Base-by-base conservation (phyloP, 345 rosid genomes). In the Eucalyptus melliodora region DNA sequence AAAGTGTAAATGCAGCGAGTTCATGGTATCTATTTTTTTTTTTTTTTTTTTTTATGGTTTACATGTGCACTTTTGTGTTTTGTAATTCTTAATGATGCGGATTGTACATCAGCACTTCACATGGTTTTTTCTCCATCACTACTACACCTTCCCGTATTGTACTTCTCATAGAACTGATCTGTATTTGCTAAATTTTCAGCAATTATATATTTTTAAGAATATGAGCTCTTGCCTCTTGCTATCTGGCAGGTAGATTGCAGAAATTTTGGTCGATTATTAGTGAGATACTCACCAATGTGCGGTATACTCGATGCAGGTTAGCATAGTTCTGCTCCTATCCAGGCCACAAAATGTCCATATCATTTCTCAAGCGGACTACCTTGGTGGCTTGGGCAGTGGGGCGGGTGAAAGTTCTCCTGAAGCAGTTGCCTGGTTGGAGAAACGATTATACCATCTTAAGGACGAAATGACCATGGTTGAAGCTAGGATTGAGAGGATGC, bases 401-500 rank as follows among this genome's bases (percentile, higher is more conserved):
- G 87, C 49, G 0, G 89, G 92, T 27, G 93, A 92, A 89, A 93
- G 94, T 83, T 67, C 90, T 23, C n/a, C 91, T 37, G 96, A 95
- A 93, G 90, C 94, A 37, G 90, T 92, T 12, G 92, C 92, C 15
- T 95, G 99, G 97, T 85, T 95, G 91, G 98, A 97, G 92, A 95
- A 94, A 92, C 94, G 96, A 92, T 83, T 94, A 88, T 96, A 95
- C 92, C 92, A 96, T 91, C 96, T 96, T 53, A 93, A 96, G 89
- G 96, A 95, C 16, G 98, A 95, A 93, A 94, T 97, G 94, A 88
- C 94, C 49, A 95, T 95, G 96, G 95, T 94, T 12, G 99, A 96
- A 93, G 93, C 93, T 83, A 93, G 95, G 92, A 91, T 95, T 67
- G 96, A 96, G 95, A 94, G 98, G 92, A 93, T 96, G 96, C 92